Evolutionary conservation across 1,284 basidiomycete species (phyloP).

Genomic region (Ustilago hordei): DNA sequence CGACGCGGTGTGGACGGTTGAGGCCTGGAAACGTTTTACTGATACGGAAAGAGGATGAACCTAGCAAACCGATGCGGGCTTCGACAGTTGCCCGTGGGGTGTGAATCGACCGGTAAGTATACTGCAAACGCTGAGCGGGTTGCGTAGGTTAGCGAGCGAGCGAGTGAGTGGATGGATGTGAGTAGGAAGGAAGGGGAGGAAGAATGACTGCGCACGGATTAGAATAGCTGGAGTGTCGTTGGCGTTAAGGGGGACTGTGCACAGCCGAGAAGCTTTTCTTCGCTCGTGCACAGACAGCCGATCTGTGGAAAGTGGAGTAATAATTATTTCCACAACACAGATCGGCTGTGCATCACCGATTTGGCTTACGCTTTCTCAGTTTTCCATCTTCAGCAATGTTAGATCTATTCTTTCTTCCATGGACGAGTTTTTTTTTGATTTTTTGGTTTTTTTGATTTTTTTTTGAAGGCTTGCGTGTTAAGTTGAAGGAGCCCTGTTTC

Average conservation of each 20-base stretch:
- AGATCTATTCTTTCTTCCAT: not conserved
- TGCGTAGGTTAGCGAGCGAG: not conserved
- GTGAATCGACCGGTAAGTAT: not conserved
- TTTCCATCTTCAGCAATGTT: not conserved
- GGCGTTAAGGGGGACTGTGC: not conserved
- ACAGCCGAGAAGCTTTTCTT: conserved; percentile 18
- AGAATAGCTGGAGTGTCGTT: not conserved
- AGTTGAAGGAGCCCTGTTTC: not conserved
- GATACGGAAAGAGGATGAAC: not conserved
- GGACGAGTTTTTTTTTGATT: not conserved
- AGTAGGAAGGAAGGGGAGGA: not conserved
- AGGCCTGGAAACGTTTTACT: not conserved
- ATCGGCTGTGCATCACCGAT: not conserved
- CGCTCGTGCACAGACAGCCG: conserved; percentile 1
- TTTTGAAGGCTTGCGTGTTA: not conserved
- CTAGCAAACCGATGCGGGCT: not conserved
- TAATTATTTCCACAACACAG: not conserved
- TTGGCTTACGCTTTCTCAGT: not conserved
- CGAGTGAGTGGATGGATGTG: not conserved
- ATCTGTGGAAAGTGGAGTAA: conserved; percentile 7
- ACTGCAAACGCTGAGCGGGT: not conserved
- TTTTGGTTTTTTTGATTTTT: no score
- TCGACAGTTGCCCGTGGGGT: no score
- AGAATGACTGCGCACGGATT: not conserved
- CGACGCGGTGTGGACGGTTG: not conserved